phyloP scores from a whole-genome alignment of 768 basidiomycete species.

The Glaciozyma martinii region DNA sequence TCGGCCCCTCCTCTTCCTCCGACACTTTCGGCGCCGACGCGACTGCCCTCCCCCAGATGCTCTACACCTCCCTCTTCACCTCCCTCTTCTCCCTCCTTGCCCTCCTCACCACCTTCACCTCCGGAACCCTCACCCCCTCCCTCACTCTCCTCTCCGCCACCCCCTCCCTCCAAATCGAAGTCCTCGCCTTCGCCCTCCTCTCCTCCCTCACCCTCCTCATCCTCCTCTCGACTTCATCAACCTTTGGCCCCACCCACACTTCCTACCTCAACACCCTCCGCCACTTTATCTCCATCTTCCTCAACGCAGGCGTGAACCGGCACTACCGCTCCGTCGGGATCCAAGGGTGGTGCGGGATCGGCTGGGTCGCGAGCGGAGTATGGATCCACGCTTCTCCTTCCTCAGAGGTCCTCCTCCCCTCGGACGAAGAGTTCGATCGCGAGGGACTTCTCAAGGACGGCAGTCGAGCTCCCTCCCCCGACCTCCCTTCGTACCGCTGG shows the following conservation, averaged over 20 bases:
- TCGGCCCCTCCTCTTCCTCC: constrained; percentile 25
- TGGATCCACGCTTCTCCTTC: constrained; percentile 11
- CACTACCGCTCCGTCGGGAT: constrained; percentile 24
- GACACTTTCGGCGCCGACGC: constrained; percentile 30
- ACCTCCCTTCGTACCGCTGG: no score
- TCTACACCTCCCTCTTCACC: constrained; percentile 28
- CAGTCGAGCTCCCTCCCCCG: no score
- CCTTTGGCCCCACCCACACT: constrained; percentile 19
- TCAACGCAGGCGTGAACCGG: constrained; percentile 32
- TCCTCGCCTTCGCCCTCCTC: constrained; percentile 23
- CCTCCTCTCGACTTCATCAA: constrained; percentile 31
- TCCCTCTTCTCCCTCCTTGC: constrained; percentile 13
- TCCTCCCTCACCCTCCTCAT: constrained; percentile 23
- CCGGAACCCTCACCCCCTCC: constrained; percentile 10
- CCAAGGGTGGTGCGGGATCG: constrained; percentile 29
- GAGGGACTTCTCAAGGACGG: no score
- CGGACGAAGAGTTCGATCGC: no score
- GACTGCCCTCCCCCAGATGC: constrained; percentile 31
- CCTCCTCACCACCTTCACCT: neutral
- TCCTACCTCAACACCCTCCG: constrained; percentile 27
- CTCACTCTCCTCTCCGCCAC: constrained; percentile 10
- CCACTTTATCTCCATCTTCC: constrained; percentile 32
- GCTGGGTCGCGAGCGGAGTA: constrained; percentile 24
- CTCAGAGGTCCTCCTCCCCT: no score
- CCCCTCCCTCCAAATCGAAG: constrained; percentile 5